Base-by-base conservation (phyloP, 768 basidiomycete species). In the Mycena vulgaris region DNA sequence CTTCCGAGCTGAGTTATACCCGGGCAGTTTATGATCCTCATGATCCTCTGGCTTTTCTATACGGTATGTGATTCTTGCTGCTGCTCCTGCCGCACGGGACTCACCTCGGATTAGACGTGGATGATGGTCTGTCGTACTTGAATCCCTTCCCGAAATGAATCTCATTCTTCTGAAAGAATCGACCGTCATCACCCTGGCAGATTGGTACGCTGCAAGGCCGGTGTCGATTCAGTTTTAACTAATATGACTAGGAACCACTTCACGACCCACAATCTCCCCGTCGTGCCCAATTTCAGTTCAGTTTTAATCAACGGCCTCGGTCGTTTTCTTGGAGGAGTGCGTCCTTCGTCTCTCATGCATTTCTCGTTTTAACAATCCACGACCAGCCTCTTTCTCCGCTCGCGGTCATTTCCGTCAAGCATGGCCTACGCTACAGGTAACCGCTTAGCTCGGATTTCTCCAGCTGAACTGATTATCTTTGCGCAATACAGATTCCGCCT, bases 271-370 rank as follows among this genome's bases (percentile, higher is more conserved):
- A 52, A 52, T 57, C 42, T 25, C 4, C 71, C 21, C 57, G 73
- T 9, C 0, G 75, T 68, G 5, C 72, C 78, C 9, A 77, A 81
- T 37, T 64, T 79, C 19, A 82, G 81, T 74, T 81, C 19, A 6
- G 16, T 42, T 8, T 19, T 63, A 7, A 84, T 86, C 70, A 86
- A 86, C 48, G 85, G 85, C 1, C 47, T 78, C 1, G 85, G 85
- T 82, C 63, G 77, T 70, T 51, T 82, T 82, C 39, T 72, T 74
- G 35, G 69, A 71, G 39, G 63, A 27, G 63, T 65, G 31, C 5
- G 85, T 82, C 4, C 78, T 72, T 58, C 75, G 79, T 28, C 82
- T 80, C 52, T 78, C 79, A 25, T 27, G 10, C 28, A 74, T 82
- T 70, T 31, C 13, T 31, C 3, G 33, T 21, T n/a, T 28, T 27